Percentiles rank a stretch among this genome's conserved stretches.
phyloP scores from a whole-genome alignment of 2,329 filamentous ascomycete genomes.

The Metarhizium anisopliae region DNA sequence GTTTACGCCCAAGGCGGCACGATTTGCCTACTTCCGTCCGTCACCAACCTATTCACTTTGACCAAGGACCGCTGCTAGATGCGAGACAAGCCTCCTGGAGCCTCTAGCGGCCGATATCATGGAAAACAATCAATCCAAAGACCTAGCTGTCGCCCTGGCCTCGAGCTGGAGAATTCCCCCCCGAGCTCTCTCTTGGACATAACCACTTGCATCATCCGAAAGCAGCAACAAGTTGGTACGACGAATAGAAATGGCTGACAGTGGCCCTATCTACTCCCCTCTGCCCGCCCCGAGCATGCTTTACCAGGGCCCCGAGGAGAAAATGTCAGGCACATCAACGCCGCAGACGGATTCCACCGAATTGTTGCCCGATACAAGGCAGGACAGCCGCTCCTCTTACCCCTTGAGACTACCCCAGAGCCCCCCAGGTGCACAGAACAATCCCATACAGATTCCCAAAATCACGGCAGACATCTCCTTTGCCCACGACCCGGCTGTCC shows the following conservation, averaged over 20 bases:
- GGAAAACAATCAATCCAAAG: not conserved
- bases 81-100: no score
- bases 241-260: not conserved
- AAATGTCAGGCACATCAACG: conserved; percentile 16
- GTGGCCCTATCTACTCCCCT: not conserved
- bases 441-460: conserved; percentile 23
- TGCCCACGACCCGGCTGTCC: conserved; percentile 21
- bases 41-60: no score
- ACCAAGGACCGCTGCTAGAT: no score
- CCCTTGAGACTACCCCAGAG: not conserved
- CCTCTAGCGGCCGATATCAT: no score
- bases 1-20: no score
- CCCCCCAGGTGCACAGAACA: conserved; percentile 4
- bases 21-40: no score
- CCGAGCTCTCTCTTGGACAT: not conserved
- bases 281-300: not conserved
- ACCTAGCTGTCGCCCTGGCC: not conserved
- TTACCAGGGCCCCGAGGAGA: not conserved
- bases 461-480: conserved; percentile 29
- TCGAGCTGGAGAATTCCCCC: not conserved
- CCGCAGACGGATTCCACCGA: conserved; percentile 3
- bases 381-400: not conserved
- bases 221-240: not conserved
- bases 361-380: not conserved
- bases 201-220: not conserved